Percentiles rank a stretch among this genome's conserved stretches.
phyloP scores from a whole-genome alignment of 148 eudicot species.

The Nepenthes gracilis region DNA sequence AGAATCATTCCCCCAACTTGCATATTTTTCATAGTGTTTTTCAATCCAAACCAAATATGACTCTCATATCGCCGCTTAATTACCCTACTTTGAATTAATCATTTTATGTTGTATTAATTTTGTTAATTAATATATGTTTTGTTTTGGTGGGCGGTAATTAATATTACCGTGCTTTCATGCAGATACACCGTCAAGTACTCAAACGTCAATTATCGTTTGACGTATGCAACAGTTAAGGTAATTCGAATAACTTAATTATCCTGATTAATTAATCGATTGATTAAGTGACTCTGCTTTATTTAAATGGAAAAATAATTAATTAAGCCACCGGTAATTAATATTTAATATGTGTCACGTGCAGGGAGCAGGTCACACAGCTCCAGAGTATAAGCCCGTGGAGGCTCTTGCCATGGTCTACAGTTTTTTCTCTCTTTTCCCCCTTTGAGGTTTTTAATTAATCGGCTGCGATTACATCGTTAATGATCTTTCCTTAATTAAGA shows the following conservation, averaged over 20 bases:
- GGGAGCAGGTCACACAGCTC: slow-evolving; percentile 57
- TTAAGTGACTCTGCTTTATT: neutral
- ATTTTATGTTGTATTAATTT: no score
- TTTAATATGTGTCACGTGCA: slow-evolving; percentile 1
- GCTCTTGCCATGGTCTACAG: slow-evolving; percentile 20
- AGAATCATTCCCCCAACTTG: no score
- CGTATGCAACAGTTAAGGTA: slow-evolving; percentile 37
- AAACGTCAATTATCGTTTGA: slow-evolving; percentile 14
- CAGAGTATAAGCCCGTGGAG: slow-evolving; percentile 33
- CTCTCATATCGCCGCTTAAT: no score
- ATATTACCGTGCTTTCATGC: neutral
- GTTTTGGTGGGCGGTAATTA: no score
- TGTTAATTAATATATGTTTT: no score
- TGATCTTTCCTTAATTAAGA: no score
- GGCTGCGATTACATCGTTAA: no score
- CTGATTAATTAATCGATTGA: neutral
- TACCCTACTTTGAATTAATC: no score
- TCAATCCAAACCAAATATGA: no score
- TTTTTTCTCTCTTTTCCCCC: slow-evolving; percentile 20
- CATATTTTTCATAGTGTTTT: no score
- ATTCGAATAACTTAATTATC: neutral
- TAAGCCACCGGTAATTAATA: neutral
- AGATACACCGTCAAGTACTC: slow-evolving; percentile 18
- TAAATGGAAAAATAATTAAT: neutral
- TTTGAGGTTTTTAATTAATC: neutral